Evolutionary conservation across 1,284 basidiomycete genomes (phyloP).

Genomic region (Vanrija sp.): DNA sequence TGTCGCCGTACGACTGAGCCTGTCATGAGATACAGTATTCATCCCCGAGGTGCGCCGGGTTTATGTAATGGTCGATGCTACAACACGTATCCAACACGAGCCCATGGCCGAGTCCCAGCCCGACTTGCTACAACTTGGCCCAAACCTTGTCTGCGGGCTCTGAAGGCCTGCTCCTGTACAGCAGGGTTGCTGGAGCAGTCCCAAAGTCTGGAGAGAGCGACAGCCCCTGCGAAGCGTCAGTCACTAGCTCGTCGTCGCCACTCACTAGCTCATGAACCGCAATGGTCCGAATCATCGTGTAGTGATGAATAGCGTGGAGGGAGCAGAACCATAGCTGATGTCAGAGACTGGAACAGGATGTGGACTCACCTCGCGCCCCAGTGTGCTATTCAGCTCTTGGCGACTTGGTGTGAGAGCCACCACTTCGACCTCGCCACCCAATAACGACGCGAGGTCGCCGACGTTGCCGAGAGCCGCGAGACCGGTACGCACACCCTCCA

Average conservation of each 20-base stretch:
- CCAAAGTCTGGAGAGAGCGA: conserved; percentile 43
- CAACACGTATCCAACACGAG: too few species aligned
- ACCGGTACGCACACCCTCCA: conserved; percentile 23
- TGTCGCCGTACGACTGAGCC: too few species aligned
- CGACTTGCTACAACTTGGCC: conserved; percentile 13
- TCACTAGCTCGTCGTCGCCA: neutral
- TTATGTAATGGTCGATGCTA: too few species aligned
- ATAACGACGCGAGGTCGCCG: conserved; percentile 19
- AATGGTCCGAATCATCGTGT: conserved; percentile 45
- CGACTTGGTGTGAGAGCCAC: conserved; percentile 38
- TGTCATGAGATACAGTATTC: too few species aligned
- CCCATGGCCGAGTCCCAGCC: neutral
- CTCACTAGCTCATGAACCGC: conserved; percentile 46
- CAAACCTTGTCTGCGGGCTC: conserved; percentile 2
- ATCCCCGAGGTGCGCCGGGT: too few species aligned
- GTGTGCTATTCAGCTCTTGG: conserved; percentile 34
- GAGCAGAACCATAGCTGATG: conserved; percentile 45
- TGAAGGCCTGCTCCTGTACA: conserved; percentile 27
- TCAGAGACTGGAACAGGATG: neutral
- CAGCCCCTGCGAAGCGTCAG: conserved; percentile 23
- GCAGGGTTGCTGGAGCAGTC: conserved; percentile 42
- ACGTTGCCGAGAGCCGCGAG: conserved; percentile 21
- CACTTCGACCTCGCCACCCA: conserved; percentile 28
- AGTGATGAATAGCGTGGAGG: conserved; percentile 45
- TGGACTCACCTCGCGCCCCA: conserved; percentile 41